These are phyloP conservation scores for Suillus americanus DNA, from an alignment of 768 basidiomycete genomes.

Conservation along the genomic window DNA sequence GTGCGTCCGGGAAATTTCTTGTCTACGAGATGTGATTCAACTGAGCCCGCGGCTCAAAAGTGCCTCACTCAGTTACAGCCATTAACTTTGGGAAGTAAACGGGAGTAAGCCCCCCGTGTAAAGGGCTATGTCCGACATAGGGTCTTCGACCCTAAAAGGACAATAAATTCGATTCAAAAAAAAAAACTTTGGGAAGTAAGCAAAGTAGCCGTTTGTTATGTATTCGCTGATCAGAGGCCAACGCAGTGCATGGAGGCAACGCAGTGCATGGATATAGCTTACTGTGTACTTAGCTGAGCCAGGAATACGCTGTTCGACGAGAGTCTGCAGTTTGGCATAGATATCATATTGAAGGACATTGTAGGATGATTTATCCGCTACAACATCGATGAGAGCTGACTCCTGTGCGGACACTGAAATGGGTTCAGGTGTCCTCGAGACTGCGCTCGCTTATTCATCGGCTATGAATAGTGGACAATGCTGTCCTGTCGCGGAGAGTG, in stretches of 20 bases:
- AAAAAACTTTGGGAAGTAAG: too few species aligned
- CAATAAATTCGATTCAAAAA: too few species aligned
- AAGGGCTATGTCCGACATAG: too few species aligned
- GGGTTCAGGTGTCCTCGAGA: slow-evolving; percentile 85
- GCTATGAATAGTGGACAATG: too few species aligned
- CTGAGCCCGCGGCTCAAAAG: slow-evolving; percentile 74
- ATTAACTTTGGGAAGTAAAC: too few species aligned
- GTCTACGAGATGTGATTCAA: not conserved
- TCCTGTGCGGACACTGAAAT: slow-evolving; percentile 78
- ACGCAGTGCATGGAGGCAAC: slow-evolving; percentile 79
- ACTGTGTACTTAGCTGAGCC: slow-evolving; percentile 86
- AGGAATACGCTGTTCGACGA: slow-evolving; percentile 85
- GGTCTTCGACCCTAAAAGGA: too few species aligned
- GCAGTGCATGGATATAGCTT: slow-evolving; percentile 97
- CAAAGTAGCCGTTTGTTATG: slow-evolving; percentile 10
- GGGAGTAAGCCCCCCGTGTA: too few species aligned
- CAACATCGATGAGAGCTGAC: slow-evolving; percentile 8
- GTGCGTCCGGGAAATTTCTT: slow-evolving; percentile 33
- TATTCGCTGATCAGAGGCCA: not conserved
- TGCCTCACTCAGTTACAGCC: slow-evolving; percentile 71
- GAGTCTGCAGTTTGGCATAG: slow-evolving; percentile 68
- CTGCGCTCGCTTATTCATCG: slow-evolving; percentile 74
- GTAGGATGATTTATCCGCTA: slow-evolving; percentile 40
- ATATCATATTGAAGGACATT: slow-evolving; percentile 84
- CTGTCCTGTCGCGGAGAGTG: too few species aligned